A percentile compares a stretch with the other conserved stretches of the same genome.
phyloP scores from a whole-genome alignment of 2,329 filamentous ascomycete genomes.

The Ampelomyces quisqualis region DNA sequence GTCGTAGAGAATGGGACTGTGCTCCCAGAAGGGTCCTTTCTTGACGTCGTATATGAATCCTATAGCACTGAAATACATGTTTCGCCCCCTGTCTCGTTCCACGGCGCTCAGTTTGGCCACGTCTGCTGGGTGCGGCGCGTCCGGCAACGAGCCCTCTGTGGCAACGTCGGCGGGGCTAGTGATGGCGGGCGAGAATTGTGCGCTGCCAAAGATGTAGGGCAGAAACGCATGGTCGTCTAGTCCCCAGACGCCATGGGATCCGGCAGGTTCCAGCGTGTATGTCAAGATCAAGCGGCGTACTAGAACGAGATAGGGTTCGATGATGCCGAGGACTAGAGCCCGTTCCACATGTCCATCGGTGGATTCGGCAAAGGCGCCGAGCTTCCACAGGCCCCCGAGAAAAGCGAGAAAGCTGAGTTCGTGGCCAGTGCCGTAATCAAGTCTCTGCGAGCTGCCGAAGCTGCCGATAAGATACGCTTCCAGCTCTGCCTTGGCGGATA shows the following conservation, averaged over 20 bases:
- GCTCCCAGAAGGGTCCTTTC: conserved; percentile 88
- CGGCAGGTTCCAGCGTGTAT: conserved; percentile 92
- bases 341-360: conserved; percentile 64
- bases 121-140: conserved; percentile 67
- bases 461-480: conserved; percentile 76
- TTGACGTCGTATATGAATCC: conserved; percentile 99
- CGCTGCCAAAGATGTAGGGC: conserved; percentile 92
- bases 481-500: conserved; percentile 65
- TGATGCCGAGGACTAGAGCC: conserved; percentile 74
- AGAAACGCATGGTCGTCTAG: conserved; percentile 96
- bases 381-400: conserved; percentile 84
- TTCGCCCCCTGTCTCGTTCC: conserved; percentile 44
- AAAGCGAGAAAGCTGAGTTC: conserved; percentile 95
- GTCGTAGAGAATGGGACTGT: conserved; percentile 91
- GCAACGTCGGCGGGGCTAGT: conserved; percentile 58
- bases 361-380: conserved; percentile 71
- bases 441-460: conserved; percentile 83
- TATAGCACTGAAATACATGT: conserved; percentile 90
- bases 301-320: conserved; percentile 84
- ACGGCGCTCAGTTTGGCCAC: conserved; percentile 54
- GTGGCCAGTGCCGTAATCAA: conserved; percentile 96
- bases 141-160: conserved; percentile 71
- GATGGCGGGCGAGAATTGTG: conserved; percentile 80
- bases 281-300: conserved; percentile 80
- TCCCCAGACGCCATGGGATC: conserved; percentile 96